Conservation (phyloP, 192 early-diverging fungal genomes). For the Umbelopsis sp. region DNA sequence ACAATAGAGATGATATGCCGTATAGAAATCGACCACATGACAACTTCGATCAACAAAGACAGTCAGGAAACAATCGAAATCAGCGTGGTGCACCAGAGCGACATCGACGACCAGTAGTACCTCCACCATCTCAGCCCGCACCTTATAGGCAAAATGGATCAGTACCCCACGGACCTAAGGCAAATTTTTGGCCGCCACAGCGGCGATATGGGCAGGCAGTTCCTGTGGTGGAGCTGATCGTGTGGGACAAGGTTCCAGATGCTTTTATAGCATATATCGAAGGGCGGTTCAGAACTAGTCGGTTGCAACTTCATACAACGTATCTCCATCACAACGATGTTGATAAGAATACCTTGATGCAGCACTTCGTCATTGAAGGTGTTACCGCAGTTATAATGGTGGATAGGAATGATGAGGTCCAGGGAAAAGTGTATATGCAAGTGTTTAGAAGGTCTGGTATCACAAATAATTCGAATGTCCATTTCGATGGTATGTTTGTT, state of each 20-base stretch:
- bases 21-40: background rate
- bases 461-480: background rate
- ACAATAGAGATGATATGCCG: background rate
- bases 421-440: constrained; percentile 7
- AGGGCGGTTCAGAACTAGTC: background rate
- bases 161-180: background rate
- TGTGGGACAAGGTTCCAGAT: background rate
- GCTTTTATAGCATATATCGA: background rate
- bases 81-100: background rate
- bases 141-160: background rate
- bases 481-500: background rate
- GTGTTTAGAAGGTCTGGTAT: background rate
- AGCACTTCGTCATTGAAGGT: constrained; percentile 11
- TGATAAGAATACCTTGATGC: constrained; percentile 11
- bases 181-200: background rate
- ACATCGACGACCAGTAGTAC: background rate
- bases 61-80: background rate
- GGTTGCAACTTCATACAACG: background rate
- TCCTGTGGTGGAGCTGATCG: constrained; percentile 3
- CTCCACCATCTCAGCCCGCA: background rate
- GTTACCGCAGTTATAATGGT: constrained; percentile 12
- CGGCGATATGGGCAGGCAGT: constrained; percentile 5
- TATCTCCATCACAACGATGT: constrained; percentile 10
- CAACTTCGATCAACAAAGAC: background rate
- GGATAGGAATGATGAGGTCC: background rate